Evolutionary conservation across 2,329 filamentous ascomycete genomes (phyloP).

Genomic region (Calonectria honghensis): DNA sequence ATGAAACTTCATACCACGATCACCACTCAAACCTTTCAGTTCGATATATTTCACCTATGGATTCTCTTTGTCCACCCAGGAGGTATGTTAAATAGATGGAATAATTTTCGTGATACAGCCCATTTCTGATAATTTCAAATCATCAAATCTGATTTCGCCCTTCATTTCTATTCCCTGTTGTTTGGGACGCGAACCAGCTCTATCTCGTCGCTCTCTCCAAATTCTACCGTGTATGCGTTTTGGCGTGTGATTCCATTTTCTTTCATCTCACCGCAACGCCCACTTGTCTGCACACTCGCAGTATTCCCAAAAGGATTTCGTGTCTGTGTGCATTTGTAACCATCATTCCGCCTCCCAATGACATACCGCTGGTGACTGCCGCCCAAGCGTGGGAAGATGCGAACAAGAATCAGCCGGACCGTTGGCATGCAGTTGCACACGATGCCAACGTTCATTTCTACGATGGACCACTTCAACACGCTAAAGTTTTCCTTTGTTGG

Average conservation of each 20-base stretch:
- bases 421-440: constrained; percentile 64
- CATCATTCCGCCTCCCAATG: not conserved
- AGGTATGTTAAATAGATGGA: not conserved
- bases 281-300: not conserved
- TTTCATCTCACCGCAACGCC: not conserved
- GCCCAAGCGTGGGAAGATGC: constrained; percentile 60
- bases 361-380: not conserved
- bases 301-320: not conserved
- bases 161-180: not conserved
- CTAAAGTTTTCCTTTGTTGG: constrained; percentile 59
- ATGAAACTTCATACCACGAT: not conserved
- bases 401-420: constrained; percentile 58
- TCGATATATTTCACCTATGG: not conserved
- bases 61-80: not conserved
- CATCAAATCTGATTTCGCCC: not conserved
- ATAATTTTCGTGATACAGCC: not conserved
- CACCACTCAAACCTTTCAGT: not conserved
- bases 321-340: too few species aligned
- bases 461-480: constrained; percentile 60
- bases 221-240: not conserved
- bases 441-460: constrained; percentile 63
- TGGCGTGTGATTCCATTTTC: constrained; percentile 1
- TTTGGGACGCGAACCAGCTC: not conserved
- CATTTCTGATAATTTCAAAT: not conserved
- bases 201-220: constrained; percentile 4